phyloP scores from a whole-genome alignment of 2,329 filamentous ascomycete species.

The Dactylellina drechsleri region DNA sequence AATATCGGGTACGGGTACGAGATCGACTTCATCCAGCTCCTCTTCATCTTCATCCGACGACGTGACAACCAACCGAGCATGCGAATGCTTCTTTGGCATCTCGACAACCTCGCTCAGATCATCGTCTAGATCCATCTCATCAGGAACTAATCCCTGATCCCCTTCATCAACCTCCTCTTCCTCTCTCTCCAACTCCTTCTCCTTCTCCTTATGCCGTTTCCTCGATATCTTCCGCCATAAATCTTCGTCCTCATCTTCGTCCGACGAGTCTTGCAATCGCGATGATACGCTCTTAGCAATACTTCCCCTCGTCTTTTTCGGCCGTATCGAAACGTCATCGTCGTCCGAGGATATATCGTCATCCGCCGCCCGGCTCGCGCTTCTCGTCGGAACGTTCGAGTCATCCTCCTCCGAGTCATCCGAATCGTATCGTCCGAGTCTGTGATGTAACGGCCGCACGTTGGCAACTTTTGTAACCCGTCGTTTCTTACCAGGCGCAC shows the following conservation, averaged over 20 bases:
- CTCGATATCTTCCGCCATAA: conserved; percentile 33
- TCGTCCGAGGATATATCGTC: conserved; percentile 49
- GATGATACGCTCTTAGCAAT: conserved; percentile 77
- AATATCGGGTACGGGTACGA: conserved; percentile 50
- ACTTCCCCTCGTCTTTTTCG: conserved; percentile 82
- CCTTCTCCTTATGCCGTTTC: conserved; percentile 42
- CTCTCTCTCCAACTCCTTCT: conserved; percentile 39
- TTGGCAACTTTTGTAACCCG: conserved; percentile 72
- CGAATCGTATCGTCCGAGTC: conserved; percentile 76
- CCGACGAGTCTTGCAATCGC: conserved; percentile 72
- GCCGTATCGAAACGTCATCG: conserved; percentile 30
- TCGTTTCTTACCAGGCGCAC: conserved; percentile 59
- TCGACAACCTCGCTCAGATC: conserved; percentile 66
- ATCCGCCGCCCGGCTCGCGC: conserved; percentile 31
- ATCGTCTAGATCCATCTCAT: conserved; percentile 70
- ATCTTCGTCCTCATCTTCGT: conserved; percentile 57
- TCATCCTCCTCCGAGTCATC: conserved; percentile 73
- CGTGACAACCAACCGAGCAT: conserved; percentile 55
- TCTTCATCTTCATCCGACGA: conserved; percentile 60
- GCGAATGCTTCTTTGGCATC: conserved; percentile 27
- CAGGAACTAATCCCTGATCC: conserved; percentile 16
- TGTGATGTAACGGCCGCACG: conserved; percentile 81
- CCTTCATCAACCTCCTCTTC: conserved; percentile 14
- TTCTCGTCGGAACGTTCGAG: conserved; percentile 54
- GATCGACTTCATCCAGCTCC: conserved; percentile 58